Conservation (phyloP, 2,329 filamentous ascomycete species). For the Ascochyta pisi region DNA sequence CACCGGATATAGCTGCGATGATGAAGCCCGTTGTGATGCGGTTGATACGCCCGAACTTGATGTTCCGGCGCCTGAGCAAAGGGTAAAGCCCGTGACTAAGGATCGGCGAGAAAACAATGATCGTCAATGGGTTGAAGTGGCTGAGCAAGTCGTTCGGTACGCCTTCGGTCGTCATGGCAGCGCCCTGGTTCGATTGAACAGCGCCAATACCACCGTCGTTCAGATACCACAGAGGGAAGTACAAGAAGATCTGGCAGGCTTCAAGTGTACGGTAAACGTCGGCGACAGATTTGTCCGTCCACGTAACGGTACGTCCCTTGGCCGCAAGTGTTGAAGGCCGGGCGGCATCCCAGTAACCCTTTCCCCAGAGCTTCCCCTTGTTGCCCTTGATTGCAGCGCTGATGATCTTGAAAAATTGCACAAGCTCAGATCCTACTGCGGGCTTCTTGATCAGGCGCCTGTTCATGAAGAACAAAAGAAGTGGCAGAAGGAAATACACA, state of each 20-base stretch:
- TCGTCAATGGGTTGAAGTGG: constrained; percentile 19
- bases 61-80: constrained; percentile 49
- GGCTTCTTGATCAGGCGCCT: constrained; percentile 43
- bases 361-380: constrained; percentile 45
- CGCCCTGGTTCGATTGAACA: constrained; percentile 55
- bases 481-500: constrained; percentile 36
- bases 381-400: constrained; percentile 41
- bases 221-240: constrained; percentile 49
- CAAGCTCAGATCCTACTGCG: constrained; percentile 45
- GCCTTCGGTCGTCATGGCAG: constrained; percentile 22
- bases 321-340: constrained; percentile 37
- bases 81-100: constrained; percentile 60
- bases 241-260: constrained; percentile 40
- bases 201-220: constrained; percentile 58
- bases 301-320: constrained; percentile 32
- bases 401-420: constrained; percentile 44
- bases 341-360: constrained; percentile 42
- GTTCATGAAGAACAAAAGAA: constrained; percentile 40
- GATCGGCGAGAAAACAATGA: constrained; percentile 48
- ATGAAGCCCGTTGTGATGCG: constrained; percentile 61
- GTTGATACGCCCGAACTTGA: constrained; percentile 57
- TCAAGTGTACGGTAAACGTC: constrained; percentile 20
- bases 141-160: constrained; percentile 20
- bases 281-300: constrained; percentile 24
- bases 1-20: constrained; percentile 57